Conservation (phyloP, 2,329 filamentous ascomycete species). For the Colletotrichum trifolii region DNA sequence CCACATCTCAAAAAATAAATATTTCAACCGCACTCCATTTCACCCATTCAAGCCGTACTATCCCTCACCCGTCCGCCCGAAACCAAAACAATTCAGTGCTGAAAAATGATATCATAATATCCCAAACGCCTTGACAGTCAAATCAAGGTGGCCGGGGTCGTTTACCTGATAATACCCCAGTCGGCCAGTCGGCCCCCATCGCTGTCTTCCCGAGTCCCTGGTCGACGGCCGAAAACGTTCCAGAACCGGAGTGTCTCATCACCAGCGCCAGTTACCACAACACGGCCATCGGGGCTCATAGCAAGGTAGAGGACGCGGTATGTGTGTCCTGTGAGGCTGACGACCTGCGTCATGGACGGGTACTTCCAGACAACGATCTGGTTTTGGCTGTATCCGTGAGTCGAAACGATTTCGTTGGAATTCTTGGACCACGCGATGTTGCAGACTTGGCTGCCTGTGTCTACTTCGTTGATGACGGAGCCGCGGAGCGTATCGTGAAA, state of each 20-base stretch:
- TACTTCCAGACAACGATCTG: constrained; percentile 99
- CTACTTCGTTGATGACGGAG: constrained; percentile 83
- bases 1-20: constrained; percentile 14
- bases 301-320: constrained; percentile 96
- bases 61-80: constrained; percentile 4
- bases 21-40: constrained; percentile 16
- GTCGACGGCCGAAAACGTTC: constrained; percentile 91
- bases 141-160: not conserved
- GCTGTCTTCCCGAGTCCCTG: constrained; percentile 76
- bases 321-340: constrained; percentile 93
- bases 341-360: constrained; percentile 96
- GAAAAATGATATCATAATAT: constrained; percentile 6
- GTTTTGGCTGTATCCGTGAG: constrained; percentile 97
- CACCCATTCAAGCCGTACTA: constrained; percentile 2
- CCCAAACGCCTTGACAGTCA: not conserved
- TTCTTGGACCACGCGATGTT: constrained; percentile 98
- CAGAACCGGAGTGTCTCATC: constrained; percentile 97
- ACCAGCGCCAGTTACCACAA: constrained; percentile 94
- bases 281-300: constrained; percentile 95
- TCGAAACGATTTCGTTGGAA: constrained; percentile 96
- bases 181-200: constrained; percentile 75
- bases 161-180: constrained; percentile 84
- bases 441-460: constrained; percentile 98
- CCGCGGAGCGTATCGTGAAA: constrained; percentile 97
- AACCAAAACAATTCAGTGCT: constrained; percentile 1